A percentile compares a stretch with the other conserved stretches of the same genome.
Evolutionary conservation across 1,139 yeast genomes (phyloP).

Genomic region (Candida sp.): DNA sequence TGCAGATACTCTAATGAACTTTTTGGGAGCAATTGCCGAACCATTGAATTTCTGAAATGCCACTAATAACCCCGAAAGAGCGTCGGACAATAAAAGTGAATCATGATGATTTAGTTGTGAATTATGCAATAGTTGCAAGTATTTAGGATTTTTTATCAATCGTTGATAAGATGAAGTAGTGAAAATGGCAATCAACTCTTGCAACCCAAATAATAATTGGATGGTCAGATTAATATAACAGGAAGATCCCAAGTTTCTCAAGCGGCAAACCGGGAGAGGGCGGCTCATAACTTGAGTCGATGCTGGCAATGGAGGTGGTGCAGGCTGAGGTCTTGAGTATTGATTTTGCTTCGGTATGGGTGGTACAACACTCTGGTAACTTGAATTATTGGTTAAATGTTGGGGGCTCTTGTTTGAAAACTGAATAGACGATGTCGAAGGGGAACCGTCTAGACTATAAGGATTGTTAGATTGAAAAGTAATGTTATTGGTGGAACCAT

Average conservation of each 20-base stretch:
- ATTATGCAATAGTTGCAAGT: conserved; percentile 13
- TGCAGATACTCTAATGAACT: conserved; percentile 54
- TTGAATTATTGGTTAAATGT: neutral
- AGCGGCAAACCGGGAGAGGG: conserved; percentile 50
- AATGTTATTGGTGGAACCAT: neutral
- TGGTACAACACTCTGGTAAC: neutral
- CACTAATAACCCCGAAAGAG: conserved; percentile 37
- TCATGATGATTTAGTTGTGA: conserved; percentile 18
- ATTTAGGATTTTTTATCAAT: conserved; percentile 34
- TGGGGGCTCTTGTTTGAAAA: neutral
- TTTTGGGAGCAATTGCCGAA: conserved; percentile 60
- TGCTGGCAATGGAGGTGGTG: conserved; percentile 3
- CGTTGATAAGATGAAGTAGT: conserved; percentile 37
- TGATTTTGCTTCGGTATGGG: neutral
- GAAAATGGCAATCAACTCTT: conserved; percentile 40
- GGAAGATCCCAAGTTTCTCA: conserved; percentile 66
- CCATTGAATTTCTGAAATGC: conserved; percentile 56
- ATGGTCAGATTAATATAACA: conserved; percentile 71
- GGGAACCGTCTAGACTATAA: neutral
- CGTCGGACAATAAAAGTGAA: conserved; percentile 43
- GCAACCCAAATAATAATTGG: conserved; percentile 61
- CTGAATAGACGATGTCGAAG: neutral
- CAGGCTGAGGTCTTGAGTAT: neutral
- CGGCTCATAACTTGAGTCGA: conserved; percentile 4
- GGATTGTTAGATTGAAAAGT: neutral